Conservation (phyloP, 1,139 yeast genomes). For the Sugiyamaella xylanicola region DNA sequence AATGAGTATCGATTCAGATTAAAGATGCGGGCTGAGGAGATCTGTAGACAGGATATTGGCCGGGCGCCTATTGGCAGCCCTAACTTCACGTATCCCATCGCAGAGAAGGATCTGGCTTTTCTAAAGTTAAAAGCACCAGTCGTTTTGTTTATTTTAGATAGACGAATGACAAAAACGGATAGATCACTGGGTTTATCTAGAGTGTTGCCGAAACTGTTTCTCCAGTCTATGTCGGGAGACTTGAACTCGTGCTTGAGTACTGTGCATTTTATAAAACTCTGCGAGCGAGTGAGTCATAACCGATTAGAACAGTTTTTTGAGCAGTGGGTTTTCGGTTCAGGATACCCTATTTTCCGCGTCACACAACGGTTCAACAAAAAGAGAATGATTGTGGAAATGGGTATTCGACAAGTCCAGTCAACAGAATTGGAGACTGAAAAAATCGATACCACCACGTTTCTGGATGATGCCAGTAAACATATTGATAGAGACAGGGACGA, state of each 20-base stretch:
- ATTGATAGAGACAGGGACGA: conserved; percentile 33
- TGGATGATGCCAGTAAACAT: conserved; percentile 45
- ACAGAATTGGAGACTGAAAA: conserved; percentile 52
- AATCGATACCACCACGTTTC: conserved; percentile 46
- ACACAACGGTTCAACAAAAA: conserved; percentile 93
- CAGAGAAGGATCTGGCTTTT: conserved; percentile 62
- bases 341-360: conserved; percentile 84
- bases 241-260: conserved; percentile 80
- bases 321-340: conserved; percentile 91
- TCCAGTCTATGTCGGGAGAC: conserved; percentile 97
- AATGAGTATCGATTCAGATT: conserved; percentile 78
- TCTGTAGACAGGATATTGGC: conserved; percentile 76
- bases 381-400: conserved; percentile 92
- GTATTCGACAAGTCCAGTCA: conserved; percentile 83
- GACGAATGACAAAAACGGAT: conserved; percentile 94
- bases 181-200: conserved; percentile 89
- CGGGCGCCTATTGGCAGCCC: conserved; percentile 79
- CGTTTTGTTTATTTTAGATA: conserved; percentile 79
- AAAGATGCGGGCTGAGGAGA: conserved; percentile 62
- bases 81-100: conserved; percentile 62
- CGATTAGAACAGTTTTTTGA: conserved; percentile 80
- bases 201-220: conserved; percentile 84
- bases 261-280: conserved; percentile 81
- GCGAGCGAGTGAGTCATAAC: conserved; percentile 91
- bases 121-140: conserved; percentile 80